Conservation (phyloP, 164 flowering plant genomes). For the Brasenia schreberi region DNA sequence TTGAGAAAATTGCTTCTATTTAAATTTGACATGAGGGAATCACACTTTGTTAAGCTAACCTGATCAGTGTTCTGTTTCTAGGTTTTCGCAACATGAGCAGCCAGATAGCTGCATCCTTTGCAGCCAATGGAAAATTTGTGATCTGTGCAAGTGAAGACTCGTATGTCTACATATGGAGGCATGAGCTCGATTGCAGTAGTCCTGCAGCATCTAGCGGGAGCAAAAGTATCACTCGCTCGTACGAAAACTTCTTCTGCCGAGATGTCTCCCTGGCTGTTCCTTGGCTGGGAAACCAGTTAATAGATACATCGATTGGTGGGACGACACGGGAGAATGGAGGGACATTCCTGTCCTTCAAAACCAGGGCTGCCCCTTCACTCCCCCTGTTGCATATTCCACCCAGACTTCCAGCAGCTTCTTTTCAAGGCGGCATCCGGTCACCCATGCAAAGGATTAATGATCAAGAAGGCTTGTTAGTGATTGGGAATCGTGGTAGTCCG, state of each 20-base stretch:
- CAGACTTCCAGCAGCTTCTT: constrained; percentile 26
- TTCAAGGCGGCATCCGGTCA: constrained; percentile 27
- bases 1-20: too few species aligned
- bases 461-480: constrained; percentile 16
- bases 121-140: constrained; percentile 76
- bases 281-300: constrained; percentile 59
- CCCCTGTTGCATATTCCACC: constrained; percentile 23
- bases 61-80: constrained; percentile 10
- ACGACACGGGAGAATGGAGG: constrained; percentile 22
- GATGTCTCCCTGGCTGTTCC: constrained; percentile 90
- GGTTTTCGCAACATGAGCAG: constrained; percentile 91
- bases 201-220: constrained; percentile 35
- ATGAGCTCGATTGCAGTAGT: constrained; percentile 48
- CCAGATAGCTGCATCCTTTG: constrained; percentile 81
- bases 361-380: constrained; percentile 17
- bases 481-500: constrained; percentile 16
- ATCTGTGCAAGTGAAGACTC: constrained; percentile 97
- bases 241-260: constrained; percentile 83
- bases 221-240: constrained; percentile 66
- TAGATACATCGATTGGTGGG: not conserved
- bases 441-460: constrained; percentile 16
- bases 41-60: not conserved
- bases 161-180: constrained; percentile 82
- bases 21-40: too few species aligned
- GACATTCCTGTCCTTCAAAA: constrained; percentile 14